Conservation (phyloP, 371 early-diverging fungal species). For the Mucor circinelloides region DNA sequence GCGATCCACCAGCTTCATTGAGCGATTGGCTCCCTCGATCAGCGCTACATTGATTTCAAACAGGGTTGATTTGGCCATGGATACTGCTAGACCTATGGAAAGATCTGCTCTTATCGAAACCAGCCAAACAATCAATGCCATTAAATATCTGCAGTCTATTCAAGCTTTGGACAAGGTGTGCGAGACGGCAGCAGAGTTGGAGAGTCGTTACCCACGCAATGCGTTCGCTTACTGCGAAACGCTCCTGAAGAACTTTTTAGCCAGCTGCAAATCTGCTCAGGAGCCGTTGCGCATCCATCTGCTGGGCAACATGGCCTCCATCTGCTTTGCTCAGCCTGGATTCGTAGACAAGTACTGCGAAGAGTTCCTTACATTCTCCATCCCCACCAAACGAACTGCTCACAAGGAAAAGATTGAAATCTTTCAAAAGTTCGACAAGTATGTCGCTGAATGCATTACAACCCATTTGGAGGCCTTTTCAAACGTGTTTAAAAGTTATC, state of each 20-base stretch:
- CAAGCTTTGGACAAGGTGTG: conserved; percentile 29
- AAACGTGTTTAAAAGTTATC: neutral
- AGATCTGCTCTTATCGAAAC: conserved; percentile 21
- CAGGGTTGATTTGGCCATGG: neutral
- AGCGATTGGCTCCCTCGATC: conserved; percentile 9
- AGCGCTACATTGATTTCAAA: neutral
- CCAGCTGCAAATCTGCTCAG: conserved; percentile 18
- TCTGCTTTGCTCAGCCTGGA: conserved; percentile 37
- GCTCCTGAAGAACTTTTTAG: conserved; percentile 55
- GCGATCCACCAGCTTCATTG: conserved; percentile 7
- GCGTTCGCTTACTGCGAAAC: conserved; percentile 18
- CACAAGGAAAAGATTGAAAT: conserved; percentile 22
- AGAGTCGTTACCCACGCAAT: conserved; percentile 10
- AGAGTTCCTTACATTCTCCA: conserved; percentile 26
- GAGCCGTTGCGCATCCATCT: conserved; percentile 48
- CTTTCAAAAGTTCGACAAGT: conserved; percentile 28
- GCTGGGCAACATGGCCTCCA: conserved; percentile 35
- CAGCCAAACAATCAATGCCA: conserved; percentile 29
- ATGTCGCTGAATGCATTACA: conserved; percentile 34
- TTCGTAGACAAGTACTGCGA: conserved; percentile 31
- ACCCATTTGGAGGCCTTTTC: conserved; percentile 30
- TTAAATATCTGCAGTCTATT: conserved; percentile 31
- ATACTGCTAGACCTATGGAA: neutral
- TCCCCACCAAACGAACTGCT: neutral
- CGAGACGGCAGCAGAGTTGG: neutral